A percentile compares a stretch with the other conserved stretches of the same genome.
Evolutionary conservation across 2,329 filamentous ascomycete genomes (phyloP).

Genomic region (Aspergillus pseudoterreus): DNA sequence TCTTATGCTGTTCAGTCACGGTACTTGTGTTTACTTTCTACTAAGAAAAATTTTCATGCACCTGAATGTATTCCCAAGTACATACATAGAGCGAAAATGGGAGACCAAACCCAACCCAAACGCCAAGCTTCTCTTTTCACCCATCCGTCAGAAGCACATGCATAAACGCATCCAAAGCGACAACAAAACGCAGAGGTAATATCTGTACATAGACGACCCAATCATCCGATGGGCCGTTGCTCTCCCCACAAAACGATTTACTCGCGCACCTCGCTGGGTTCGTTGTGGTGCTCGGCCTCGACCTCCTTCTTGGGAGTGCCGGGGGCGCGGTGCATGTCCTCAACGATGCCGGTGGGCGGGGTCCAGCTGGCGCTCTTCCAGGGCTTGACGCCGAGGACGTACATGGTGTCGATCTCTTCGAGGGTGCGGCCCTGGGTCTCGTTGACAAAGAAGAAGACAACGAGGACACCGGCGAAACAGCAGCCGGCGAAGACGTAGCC

Average conservation of each 20-base stretch:
- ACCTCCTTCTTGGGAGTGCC: constrained; percentile 8
- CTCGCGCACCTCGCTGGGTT: constrained; percentile 19
- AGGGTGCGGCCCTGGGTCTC: constrained; percentile 70
- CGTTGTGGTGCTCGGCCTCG: constrained; percentile 17
- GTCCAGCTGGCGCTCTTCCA: constrained; percentile 57
- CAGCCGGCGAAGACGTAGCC: constrained; percentile 76
- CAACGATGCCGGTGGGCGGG: constrained; percentile 30
- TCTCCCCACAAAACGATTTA: constrained; percentile 4
- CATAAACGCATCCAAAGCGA: neutral
- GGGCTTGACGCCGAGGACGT: constrained; percentile 61
- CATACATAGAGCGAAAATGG: neutral
- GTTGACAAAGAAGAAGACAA: constrained; percentile 76
- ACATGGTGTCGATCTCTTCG: constrained; percentile 79
- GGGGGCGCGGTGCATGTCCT: constrained; percentile 22
- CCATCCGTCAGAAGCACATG: neutral
- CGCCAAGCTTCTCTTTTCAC: neutral
- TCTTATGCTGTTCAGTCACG: neutral
- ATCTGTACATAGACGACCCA: neutral
- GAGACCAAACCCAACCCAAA: neutral
- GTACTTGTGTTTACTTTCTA: too few species aligned
- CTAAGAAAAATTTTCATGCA: too few species aligned
- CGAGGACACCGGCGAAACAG: constrained; percentile 59
- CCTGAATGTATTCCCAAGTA: too few species aligned
- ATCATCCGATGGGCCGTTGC: neutral
- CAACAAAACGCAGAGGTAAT: neutral